Evolutionary conservation across 1,284 basidiomycete genomes (phyloP).

Genomic region (Ganoderma leucocontextum): DNA sequence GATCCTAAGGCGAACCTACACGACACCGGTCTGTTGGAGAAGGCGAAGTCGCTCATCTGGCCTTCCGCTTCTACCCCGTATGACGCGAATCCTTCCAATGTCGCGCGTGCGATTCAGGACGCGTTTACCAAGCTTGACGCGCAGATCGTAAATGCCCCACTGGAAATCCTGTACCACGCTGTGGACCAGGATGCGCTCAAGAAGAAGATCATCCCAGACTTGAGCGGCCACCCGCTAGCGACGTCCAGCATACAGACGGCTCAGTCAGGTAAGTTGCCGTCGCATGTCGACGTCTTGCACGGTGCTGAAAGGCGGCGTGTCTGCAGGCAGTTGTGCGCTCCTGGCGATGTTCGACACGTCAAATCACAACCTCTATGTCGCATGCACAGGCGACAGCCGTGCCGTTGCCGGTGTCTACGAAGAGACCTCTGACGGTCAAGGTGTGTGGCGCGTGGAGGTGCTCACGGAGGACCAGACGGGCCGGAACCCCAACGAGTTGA

Average conservation of each 20-base stretch:
- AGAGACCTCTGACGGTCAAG: conserved; percentile 61
- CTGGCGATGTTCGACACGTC: conserved; percentile 88
- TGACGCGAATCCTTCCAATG: conserved; percentile 66
- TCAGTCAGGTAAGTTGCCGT: conserved; percentile 60
- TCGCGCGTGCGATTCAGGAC: conserved; percentile 77
- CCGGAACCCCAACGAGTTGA: conserved; percentile 84
- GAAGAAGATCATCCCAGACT: conserved; percentile 67
- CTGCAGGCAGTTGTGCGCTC: conserved; percentile 86
- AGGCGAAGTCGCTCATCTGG: conserved; percentile 55
- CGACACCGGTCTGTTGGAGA: conserved; percentile 46
- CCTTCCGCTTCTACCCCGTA: conserved; percentile 42
- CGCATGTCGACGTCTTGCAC: neutral
- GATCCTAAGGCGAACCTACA: conserved; percentile 42
- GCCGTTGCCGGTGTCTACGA: conserved; percentile 97
- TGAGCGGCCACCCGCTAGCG: conserved; percentile 75
- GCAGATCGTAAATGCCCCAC: conserved; percentile 81
- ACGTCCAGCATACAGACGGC: conserved; percentile 81
- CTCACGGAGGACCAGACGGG: conserved; percentile 97
- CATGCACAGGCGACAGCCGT: conserved; percentile 93
- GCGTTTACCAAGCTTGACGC: conserved; percentile 85
- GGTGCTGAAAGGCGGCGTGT: neutral
- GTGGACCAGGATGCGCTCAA: conserved; percentile 55
- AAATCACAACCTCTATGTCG: conserved; percentile 85
- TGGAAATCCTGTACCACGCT: conserved; percentile 72
- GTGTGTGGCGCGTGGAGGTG: conserved; percentile 89